These are phyloP conservation scores for Curvularia sp. DNA, from an alignment of 2,329 filamentous ascomycete genomes.

Conservation along the genomic window DNA sequence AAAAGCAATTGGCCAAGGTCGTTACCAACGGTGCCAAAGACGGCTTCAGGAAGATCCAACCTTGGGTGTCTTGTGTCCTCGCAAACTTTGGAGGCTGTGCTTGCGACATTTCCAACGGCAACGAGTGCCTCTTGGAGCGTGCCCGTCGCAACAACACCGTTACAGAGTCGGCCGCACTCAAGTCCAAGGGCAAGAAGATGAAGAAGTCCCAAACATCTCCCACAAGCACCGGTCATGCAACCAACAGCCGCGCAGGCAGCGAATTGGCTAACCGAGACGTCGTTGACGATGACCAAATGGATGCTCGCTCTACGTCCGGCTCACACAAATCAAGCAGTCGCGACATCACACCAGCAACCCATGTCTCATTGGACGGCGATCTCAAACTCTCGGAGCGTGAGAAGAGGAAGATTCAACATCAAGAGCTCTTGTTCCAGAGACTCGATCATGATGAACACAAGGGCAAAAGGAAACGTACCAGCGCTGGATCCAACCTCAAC, in stretches of 20 bases:
- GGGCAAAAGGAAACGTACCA: constrained; percentile 63
- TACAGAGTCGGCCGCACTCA: constrained; percentile 39
- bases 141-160: constrained; percentile 44
- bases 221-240: constrained; percentile 59
- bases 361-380: constrained; percentile 56
- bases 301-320: constrained; percentile 65
- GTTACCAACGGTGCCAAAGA: constrained; percentile 68
- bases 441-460: constrained; percentile 65
- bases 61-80: constrained; percentile 73
- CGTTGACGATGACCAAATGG: constrained; percentile 63
- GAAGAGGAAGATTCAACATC: constrained; percentile 67
- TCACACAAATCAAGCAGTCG: constrained; percentile 65
- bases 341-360: constrained; percentile 66
- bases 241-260: constrained; percentile 67
- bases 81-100: constrained; percentile 83
- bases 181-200: constrained; percentile 59
- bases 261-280: constrained; percentile 60
- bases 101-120: constrained; percentile 61
- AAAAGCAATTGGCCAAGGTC: constrained; percentile 67
- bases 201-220: constrained; percentile 61
- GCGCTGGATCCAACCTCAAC: constrained; percentile 62
- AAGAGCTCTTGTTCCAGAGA: constrained; percentile 68
- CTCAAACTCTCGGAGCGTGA: constrained; percentile 67
- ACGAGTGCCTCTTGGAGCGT: constrained; percentile 49
- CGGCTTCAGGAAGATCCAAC: constrained; percentile 66